Evolutionary conservation across 2,329 filamentous ascomycete species (phyloP).

Genomic region (Albophoma yamanashiensis): DNA sequence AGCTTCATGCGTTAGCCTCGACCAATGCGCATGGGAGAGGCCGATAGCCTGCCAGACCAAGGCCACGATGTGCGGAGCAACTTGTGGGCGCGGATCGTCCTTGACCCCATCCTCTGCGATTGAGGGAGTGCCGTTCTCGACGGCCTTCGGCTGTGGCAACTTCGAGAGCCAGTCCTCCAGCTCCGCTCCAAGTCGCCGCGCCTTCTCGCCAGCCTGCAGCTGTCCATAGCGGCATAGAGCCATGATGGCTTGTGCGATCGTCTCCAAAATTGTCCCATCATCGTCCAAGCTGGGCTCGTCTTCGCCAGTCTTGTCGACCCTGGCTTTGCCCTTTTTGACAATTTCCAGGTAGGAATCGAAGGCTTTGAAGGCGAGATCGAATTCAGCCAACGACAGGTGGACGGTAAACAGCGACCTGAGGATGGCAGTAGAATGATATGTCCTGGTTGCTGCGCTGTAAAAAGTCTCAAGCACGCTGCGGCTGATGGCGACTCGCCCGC

Average conservation of each 20-base stretch:
- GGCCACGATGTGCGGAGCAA: constrained; percentile 53
- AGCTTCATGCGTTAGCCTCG: constrained; percentile 67
- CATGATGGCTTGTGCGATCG: constrained; percentile 68
- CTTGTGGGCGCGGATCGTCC: constrained; percentile 25
- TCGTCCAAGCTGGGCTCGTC: constrained; percentile 63
- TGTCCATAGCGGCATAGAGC: constrained; percentile 77
- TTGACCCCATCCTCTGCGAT: constrained; percentile 17
- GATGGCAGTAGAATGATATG: constrained; percentile 88
- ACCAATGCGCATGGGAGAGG: constrained; percentile 79
- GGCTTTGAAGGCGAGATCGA: constrained; percentile 81
- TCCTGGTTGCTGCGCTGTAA: constrained; percentile 84
- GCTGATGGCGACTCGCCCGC: constrained; percentile 65
- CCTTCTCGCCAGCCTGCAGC: constrained; percentile 65
- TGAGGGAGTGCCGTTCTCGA: constrained; percentile 15
- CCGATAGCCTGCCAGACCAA: constrained; percentile 77
- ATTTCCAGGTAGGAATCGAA: constrained; percentile 90
- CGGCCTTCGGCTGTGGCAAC: constrained; percentile 23
- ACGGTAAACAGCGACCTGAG: constrained; percentile 79
- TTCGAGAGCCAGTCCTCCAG: constrained; percentile 69
- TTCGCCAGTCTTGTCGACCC: constrained; percentile 69
- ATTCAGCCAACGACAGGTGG: constrained; percentile 80
- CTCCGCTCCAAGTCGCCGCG: constrained; percentile 56
- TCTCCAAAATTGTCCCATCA: constrained; percentile 65
- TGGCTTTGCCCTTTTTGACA: constrained; percentile 72
- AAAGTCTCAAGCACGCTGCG: constrained; percentile 75